Evolutionary conservation across 2,329 filamentous ascomycete species (phyloP), one percentile per base, ranked within the genome.

Genomic region (Helicocarpus griseus): DNA sequence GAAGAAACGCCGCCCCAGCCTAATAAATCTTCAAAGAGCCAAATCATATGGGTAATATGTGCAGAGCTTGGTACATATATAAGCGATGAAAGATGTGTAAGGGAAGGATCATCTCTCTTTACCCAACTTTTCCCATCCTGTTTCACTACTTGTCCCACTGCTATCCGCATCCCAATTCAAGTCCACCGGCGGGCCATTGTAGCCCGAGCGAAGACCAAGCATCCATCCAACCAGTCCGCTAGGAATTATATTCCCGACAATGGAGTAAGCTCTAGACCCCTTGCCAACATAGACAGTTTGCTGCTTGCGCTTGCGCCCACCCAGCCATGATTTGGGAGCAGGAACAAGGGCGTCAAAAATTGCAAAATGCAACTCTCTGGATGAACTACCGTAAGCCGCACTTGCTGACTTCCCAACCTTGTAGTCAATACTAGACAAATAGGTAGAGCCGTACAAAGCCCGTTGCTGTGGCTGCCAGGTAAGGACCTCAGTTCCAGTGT

Each of bases 341-440:
- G 70, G 68, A 57, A 87, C 84, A 50, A 97, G 79, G 31, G 93
- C 87, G 65, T 97, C 91, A 65, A 96, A 94, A 8, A 98, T 85
- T 2, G 87, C 83, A 63, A 89, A 85, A 69, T 97, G 87, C 50
- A 98, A 77, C 56, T 86, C 83, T 29, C 87, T 78, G 43, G 95
- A 75, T 3, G 85, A 83, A 55, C 83, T 89, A 35, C 87, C 86
- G 47, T 78, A 79, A 29, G 70, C 61, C 4, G 61, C 60, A 53
- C 66, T 68, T n/a, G 60, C 61, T 4, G 64, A 64, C 28, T 63
- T 64, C n/a, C 67, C 67, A 13, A 65, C 66, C 38, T 63, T 65
- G 57, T 65, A 69, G 48, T 73, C 68, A 46, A 73, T 66, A 51
- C 68, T 70, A 44, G 75, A 71, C 33, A 71, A 57, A 50, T 72